These are phyloP conservation scores for Capsicum rhomboideum DNA, from an alignment of 257 asterid species.

Conservation along the genomic window DNA sequence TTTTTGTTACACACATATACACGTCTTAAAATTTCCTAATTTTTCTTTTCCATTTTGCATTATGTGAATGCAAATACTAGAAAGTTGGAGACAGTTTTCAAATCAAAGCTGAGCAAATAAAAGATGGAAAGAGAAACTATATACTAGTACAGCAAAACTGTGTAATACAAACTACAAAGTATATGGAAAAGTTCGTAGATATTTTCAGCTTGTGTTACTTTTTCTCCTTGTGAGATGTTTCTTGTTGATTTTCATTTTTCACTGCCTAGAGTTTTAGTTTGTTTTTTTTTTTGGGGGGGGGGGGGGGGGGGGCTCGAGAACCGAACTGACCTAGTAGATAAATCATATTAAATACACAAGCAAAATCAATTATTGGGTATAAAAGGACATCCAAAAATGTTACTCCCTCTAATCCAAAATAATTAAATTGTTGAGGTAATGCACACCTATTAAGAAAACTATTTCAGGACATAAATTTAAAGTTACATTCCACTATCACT, in stretches of 20 bases:
- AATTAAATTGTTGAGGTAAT: no score
- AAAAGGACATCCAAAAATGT: not conserved
- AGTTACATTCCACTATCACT: no score
- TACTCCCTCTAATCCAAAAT: no score
- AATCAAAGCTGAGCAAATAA: no score
- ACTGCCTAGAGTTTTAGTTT: not conserved
- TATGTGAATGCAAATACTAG: conserved; percentile 50
- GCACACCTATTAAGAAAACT: no score
- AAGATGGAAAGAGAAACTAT: not conserved
- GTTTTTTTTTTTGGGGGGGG: no score
- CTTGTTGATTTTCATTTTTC: not conserved
- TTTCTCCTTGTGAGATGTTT: not conserved
- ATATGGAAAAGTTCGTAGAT: not conserved
- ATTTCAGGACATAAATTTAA: no score
- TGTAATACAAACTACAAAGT: no score
- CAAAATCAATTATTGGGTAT: not conserved
- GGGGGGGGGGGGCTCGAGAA: not conserved
- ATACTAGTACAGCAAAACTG: not conserved
- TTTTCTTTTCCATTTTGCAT: conserved; percentile 21
- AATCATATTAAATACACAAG: not conserved
- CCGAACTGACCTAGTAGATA: not conserved
- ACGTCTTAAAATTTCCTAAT: not conserved
- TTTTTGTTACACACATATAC: not conserved
- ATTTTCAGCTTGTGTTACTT: not conserved
- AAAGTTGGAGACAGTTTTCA: conserved; percentile 23